Evolutionary conservation across 441 rosid species (phyloP).

Genomic region (Adansonia rubrostipa): DNA sequence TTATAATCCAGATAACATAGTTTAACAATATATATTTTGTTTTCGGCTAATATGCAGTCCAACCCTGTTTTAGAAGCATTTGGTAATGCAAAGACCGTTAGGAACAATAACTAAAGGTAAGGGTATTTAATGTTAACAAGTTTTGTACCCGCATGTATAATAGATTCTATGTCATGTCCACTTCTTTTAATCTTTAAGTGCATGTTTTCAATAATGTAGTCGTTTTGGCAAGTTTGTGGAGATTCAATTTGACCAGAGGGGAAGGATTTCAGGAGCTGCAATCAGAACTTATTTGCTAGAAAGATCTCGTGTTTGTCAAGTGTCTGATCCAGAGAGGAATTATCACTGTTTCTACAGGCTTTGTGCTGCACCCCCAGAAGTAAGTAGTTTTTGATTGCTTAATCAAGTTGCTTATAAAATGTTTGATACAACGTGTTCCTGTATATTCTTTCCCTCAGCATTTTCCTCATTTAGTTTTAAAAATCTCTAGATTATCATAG

Average conservation of each 20-base stretch:
- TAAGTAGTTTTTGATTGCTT: constrained; percentile 37
- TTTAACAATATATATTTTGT: constrained; percentile 15
- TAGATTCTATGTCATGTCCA: constrained; percentile 19
- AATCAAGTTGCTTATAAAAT: constrained; percentile 4
- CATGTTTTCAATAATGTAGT: constrained; percentile 49
- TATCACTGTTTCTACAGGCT: constrained; percentile 99
- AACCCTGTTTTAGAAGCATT: constrained; percentile 99
- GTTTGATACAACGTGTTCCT: constrained; percentile 5
- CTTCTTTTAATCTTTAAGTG: constrained; percentile 23
- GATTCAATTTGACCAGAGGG: constrained; percentile 84
- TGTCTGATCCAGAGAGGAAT: constrained; percentile 96
- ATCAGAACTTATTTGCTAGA: constrained; percentile 94
- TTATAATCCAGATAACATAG: constrained; percentile 8
- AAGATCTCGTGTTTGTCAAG: constrained; percentile 98
- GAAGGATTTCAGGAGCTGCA: constrained; percentile 98
- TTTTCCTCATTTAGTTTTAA: constrained; percentile 9
- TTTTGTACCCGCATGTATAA: not conserved
- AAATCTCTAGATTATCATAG: constrained; percentile 1
- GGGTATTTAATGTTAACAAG: constrained; percentile 24
- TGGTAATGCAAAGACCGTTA: constrained; percentile 97
- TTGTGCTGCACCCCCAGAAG: constrained; percentile 93
- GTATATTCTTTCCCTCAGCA: not conserved
- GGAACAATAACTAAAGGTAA: constrained; percentile 98
- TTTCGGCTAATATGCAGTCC: constrained; percentile 63
- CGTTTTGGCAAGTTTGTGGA: constrained; percentile 99